Evolutionary conservation across 257 asterid genomes (phyloP).

Genomic region (Marsdenia floribunda): DNA sequence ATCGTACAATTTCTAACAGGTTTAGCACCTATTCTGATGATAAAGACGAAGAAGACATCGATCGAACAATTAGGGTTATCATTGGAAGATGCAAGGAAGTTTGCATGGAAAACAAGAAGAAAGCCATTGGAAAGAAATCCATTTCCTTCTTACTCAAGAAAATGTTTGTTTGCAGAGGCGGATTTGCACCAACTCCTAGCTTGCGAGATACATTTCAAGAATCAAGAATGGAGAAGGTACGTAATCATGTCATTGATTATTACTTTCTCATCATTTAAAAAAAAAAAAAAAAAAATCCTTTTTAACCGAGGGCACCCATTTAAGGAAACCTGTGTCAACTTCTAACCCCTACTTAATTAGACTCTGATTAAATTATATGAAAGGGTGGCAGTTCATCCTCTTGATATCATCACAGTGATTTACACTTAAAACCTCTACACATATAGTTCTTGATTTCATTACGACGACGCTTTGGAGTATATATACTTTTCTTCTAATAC

Average conservation of each 20-base stretch:
- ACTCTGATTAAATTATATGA: background rate
- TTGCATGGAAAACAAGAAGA: slow-evolving; percentile 49
- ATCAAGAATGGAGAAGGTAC: slow-evolving; percentile 96
- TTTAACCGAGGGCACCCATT: background rate
- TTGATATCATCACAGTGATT: too few relatives aligned
- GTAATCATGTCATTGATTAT: background rate
- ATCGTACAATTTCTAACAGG: slow-evolving; percentile 51
- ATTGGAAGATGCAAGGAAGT: slow-evolving; percentile 85
- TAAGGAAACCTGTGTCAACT: background rate
- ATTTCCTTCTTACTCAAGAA: slow-evolving; percentile 76
- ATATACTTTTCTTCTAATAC: background rate
- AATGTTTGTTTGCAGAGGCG: slow-evolving; percentile 66
- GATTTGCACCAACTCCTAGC: slow-evolving; percentile 59
- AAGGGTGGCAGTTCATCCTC: background rate
- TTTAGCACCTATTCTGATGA: slow-evolving; percentile 45
- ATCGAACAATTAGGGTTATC: slow-evolving; percentile 75
- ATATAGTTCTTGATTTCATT: too few relatives aligned
- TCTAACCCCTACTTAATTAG: too few relatives aligned
- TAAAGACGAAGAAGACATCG: slow-evolving; percentile 78
- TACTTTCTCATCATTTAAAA: background rate
- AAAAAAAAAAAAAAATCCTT: background rate
- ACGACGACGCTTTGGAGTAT: too few relatives aligned
- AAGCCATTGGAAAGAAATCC: slow-evolving; percentile 59
- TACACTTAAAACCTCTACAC: too few relatives aligned
- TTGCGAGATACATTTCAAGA: slow-evolving; percentile 72